Base-by-base conservation (phyloP, 2,329 filamentous ascomycete species). In the Sporothrix brasiliensis region DNA sequence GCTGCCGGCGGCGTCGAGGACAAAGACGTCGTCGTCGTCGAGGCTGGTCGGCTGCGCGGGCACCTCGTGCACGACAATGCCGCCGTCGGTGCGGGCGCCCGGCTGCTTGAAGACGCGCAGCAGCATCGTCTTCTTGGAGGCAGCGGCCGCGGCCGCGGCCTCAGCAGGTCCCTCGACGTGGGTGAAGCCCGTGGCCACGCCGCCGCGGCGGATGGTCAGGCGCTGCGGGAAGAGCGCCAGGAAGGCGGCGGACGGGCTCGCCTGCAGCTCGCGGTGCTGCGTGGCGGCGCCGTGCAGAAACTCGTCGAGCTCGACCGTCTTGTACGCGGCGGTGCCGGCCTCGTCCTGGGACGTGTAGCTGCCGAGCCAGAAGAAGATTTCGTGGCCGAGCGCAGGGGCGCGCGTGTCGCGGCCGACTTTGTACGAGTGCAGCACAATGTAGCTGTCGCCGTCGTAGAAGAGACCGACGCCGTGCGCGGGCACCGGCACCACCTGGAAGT, bases 281-380 rank as follows among this genome's bases (percentile, higher is more conserved):
- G 83, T 87, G 0, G 89, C 89, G 0, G 82, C 79, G 2, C 89
- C 88, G 53, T 83, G 80, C 66, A 91, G 77, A 75, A 89, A 90
- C 78, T 91, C 88, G 74, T 91, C 89, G 19, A 91, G 81, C 78
- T 91, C 89, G 30, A 90, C 88, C 0, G 89, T 89, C 81, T 91
- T 91, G 80, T 91, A 90, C 1, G 89, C 89, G 0, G 89, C 89
- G 0, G 86, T 88, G 19, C 89, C 89, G 1, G 88, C 88, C 79
- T 91, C 89, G 73, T 91, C 89, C 79, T 90, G 88, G 2, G 86
- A 85, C 0, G 88, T 91, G 75, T 89, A 85, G 67, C 79, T 81
- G 4, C 89, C 89, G 0, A 91, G 83, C 89, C 88, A 91, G 80
- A 91, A 91, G 82, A 89, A 91, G 75, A 91, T 85, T 66, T 91